Evolutionary conservation across 2,329 filamentous ascomycete species (phyloP), one percentile per base, ranked within the genome.

Genomic region (Diaporthe vexans): DNA sequence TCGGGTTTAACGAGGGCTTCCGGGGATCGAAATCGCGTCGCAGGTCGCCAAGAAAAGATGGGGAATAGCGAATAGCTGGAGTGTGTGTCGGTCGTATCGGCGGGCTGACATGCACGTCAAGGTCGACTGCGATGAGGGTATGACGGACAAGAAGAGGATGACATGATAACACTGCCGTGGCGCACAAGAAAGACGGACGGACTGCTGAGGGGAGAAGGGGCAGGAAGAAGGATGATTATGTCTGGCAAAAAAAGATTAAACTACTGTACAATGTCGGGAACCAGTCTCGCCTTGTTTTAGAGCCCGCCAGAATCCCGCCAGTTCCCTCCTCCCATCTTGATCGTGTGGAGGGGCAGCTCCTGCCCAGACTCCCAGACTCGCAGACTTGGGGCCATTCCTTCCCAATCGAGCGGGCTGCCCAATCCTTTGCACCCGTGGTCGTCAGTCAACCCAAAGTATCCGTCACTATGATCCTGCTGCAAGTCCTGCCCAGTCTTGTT

Each of bases 91-190:
- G 63, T 52, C 8, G 46, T 67, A 52, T 67, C 15, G 40, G 33
- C 29, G 33, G 63, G 33, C 63, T 68, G 63, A 54, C 63, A 54
- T 52, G 63, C 48, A 68, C 48, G 63, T 68, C 63, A 68, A 68
- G 33, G n/a, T 52, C 63, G 63, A 40, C 63, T 54, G 26, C 37
- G 46, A 24, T 43, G 58, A 52, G 11, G 63, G 33, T 40, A 68
- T 21, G 48, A 54, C 48, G 13, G 33, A 54, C 40, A 63, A 19
- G 33, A 40, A 21, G 48, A 68, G 33, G 63, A 37, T 68, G 63
- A 40, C 63, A 68, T 68, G 63, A 54, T 68, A 68, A 68, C 63
- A 48, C 33, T 35, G 63, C 48, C 29, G 46, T 46, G 63, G 52
- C 33, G 33, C n/a, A 68, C 52, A n/a, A 21, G 26, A 7, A 10